Percentiles rank a stretch among this genome's conserved stretches.
These are phyloP conservation scores for Penicillium odoratum DNA, from an alignment of 495 filamentous ascomycete species.

Conservation along the genomic window DNA sequence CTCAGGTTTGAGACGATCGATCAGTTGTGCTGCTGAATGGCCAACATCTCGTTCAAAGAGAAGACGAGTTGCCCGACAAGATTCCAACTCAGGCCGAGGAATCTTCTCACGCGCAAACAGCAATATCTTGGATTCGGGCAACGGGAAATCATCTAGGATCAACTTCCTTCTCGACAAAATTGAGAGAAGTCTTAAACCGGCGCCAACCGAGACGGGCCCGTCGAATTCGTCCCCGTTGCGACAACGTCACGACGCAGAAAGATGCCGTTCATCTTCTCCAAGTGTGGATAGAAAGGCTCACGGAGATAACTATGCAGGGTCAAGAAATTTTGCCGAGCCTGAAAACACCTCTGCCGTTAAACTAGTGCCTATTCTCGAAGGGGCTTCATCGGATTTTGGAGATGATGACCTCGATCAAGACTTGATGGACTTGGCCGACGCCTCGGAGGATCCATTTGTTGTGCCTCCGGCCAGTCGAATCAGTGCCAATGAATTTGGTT, in stretches of 20 bases:
- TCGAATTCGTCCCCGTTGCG: constrained; percentile 59
- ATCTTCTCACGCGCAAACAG: constrained; percentile 52
- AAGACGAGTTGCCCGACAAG: constrained; percentile 37
- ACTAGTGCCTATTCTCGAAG: constrained; percentile 21
- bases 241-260: constrained; percentile 34
- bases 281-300: constrained; percentile 30
- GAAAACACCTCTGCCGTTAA: constrained; percentile 11
- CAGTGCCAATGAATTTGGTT: constrained; percentile 15
- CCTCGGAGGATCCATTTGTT: constrained; percentile 35
- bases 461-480: constrained; percentile 13
- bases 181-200: constrained; percentile 57
- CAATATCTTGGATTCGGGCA: constrained; percentile 48
- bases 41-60: constrained; percentile 58
- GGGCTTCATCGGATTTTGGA: constrained; percentile 58
- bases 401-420: constrained; percentile 60
- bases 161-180: constrained; percentile 66
- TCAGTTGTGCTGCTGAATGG: constrained; percentile 71
- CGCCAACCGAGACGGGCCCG: constrained; percentile 33
- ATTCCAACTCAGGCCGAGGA: constrained; percentile 33
- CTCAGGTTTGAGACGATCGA: constrained; percentile 60
- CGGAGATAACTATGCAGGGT: constrained; percentile 8
- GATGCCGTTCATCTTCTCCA: constrained; percentile 49
- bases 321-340: constrained; percentile 9
- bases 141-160: constrained; percentile 58
- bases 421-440: constrained; percentile 50